Evolutionary conservation across 208 protist species (phyloP).

Genomic region (Trypanosoma rangeli): DNA sequence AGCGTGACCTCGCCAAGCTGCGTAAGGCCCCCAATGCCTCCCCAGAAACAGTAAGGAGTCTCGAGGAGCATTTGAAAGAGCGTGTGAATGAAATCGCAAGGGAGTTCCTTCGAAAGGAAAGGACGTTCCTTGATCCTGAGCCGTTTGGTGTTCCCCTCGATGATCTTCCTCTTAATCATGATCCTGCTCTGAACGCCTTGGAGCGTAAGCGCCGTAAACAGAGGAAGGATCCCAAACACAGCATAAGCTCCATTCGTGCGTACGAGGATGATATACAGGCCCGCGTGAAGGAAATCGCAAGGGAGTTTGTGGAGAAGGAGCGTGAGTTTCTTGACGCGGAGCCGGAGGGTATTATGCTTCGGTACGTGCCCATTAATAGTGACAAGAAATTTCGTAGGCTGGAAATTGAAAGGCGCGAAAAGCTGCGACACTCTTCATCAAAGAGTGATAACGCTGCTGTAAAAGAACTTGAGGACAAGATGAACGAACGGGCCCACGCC

Average conservation of each 20-base stretch:
- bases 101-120: slow-evolving; percentile 69
- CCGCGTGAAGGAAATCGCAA: slow-evolving; percentile 64
- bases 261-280: slow-evolving; percentile 70
- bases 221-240: slow-evolving; percentile 45
- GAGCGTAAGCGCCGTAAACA: slow-evolving; percentile 62
- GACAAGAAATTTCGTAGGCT: slow-evolving; percentile 69
- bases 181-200: slow-evolving; percentile 59
- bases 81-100: slow-evolving; percentile 48
- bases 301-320: slow-evolving; percentile 63
- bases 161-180: slow-evolving; percentile 77
- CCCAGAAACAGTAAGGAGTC: slow-evolving; percentile 20
- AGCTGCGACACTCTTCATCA: not conserved
- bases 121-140: slow-evolving; percentile 81
- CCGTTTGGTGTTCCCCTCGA: slow-evolving; percentile 76
- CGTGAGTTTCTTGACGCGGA: slow-evolving; percentile 76
- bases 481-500: slow-evolving; percentile 60
- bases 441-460: slow-evolving; percentile 20
- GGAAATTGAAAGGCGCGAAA: slow-evolving; percentile 47
- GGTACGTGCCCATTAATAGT: slow-evolving; percentile 65
- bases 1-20: slow-evolving; percentile 33
- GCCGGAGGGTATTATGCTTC: slow-evolving; percentile 71
- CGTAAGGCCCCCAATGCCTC: slow-evolving; percentile 28
- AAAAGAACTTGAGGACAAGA: slow-evolving; percentile 49
- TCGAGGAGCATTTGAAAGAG: slow-evolving; percentile 58
- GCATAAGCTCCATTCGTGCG: slow-evolving; percentile 48